Percentiles rank a stretch among this genome's conserved stretches.
Conservation (phyloP, 441 rosid genomes). For the Pelargonium fulgidum region DNA sequence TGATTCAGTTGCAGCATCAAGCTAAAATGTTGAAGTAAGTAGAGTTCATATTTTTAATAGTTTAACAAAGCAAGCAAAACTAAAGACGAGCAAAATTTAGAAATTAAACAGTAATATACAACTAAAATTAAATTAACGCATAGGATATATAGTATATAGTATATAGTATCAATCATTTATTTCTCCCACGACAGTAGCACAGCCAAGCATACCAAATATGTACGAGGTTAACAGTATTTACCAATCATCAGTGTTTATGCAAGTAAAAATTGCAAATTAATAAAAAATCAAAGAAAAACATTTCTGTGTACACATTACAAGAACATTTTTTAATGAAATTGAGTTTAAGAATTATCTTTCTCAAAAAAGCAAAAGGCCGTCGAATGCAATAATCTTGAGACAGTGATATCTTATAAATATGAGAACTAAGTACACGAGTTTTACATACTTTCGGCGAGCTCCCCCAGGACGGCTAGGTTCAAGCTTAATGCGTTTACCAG, state of each 20-base stretch:
- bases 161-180: no score
- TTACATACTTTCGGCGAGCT: slow-evolving; percentile 60
- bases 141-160: no score
- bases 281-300: background rate
- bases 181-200: no score
- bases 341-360: no score
- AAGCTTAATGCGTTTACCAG: slow-evolving; percentile 86
- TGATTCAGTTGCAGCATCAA: slow-evolving; percentile 55
- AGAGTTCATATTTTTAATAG: slow-evolving; percentile 11
- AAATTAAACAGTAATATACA: slow-evolving; percentile 2
- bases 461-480: slow-evolving; percentile 97
- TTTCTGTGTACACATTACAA: no score
- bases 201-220: no score
- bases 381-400: background rate
- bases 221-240: no score
- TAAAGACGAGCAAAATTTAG: background rate
- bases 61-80: background rate
- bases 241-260: no score
- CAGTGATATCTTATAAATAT: slow-evolving; percentile 4
- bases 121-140: no score
- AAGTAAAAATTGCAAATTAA: background rate
- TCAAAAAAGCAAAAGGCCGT: no score
- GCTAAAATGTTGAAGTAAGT: slow-evolving; percentile 26
- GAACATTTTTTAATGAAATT: no score
- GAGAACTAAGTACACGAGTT: background rate